phyloP scores from a whole-genome alignment of 352 stramenopile genomes.

The Phytophthora hybrid region DNA sequence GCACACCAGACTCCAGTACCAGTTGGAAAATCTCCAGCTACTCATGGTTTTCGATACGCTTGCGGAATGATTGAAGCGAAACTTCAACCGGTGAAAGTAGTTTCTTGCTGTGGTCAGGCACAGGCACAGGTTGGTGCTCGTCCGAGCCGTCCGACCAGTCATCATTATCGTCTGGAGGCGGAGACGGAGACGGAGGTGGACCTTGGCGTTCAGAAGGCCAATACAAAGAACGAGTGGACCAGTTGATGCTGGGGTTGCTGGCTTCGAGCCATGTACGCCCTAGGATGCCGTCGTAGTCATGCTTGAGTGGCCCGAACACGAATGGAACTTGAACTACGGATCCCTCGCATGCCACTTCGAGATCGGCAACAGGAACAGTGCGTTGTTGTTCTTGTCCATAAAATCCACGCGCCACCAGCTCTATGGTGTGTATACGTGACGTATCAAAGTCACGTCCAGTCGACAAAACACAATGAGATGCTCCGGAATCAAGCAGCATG shows the following conservation, averaged over 20 bases:
- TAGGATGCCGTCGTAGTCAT: neutral
- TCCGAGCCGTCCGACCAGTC: neutral
- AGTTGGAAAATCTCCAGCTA: conserved; percentile 4
- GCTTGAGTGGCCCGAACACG: neutral
- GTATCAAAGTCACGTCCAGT: neutral
- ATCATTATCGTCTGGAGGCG: neutral
- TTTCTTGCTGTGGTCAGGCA: neutral
- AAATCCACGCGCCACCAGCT: neutral
- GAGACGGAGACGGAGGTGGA: neutral
- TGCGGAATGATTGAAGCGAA: neutral
- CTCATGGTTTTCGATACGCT: neutral
- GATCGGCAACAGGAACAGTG: neutral
- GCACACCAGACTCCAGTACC: neutral
- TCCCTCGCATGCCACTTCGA: neutral
- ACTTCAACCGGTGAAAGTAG: neutral
- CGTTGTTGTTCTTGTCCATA: neutral
- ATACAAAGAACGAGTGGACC: too few species aligned
- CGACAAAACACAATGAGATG: neutral
- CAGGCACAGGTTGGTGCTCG: neutral
- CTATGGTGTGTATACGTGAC: neutral
- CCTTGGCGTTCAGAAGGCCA: neutral
- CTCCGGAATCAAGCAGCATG: neutral
- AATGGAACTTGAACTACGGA: neutral
- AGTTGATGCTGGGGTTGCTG: neutral
- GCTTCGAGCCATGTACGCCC: neutral